Evolutionary conservation across 768 basidiomycete species (phyloP).

Genomic region (Amanita pseudoporphyria): DNA sequence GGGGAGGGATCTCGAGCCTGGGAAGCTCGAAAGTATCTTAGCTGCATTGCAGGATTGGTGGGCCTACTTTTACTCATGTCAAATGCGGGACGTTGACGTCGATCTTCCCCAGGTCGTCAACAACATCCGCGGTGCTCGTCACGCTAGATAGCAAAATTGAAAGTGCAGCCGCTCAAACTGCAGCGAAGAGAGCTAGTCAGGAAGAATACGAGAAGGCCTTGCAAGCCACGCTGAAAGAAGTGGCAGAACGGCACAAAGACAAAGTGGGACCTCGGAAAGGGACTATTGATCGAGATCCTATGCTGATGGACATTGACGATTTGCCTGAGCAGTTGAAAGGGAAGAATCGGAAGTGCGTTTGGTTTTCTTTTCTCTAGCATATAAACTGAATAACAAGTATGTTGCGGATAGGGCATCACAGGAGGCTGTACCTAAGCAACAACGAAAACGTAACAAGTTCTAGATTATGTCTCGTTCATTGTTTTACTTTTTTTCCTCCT

Average conservation of each 20-base stretch:
- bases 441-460: constrained; percentile 51
- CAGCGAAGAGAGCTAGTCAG: constrained; percentile 28
- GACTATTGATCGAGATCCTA: no score
- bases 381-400: neutral
- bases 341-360: no score
- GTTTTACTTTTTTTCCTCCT: no score
- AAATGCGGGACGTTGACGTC: no score
- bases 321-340: no score
- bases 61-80: constrained; percentile 16
- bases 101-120: no score
- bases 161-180: constrained; percentile 37
- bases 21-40: no score
- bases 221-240: no score
- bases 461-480: no score
- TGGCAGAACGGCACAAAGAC: constrained; percentile 60
- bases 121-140: no score
- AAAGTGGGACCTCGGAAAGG: constrained; percentile 25
- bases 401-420: constrained; percentile 37
- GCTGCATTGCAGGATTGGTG: constrained; percentile 66
- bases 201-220: no score
- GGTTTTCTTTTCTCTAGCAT: constrained; percentile 2
- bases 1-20: constrained; percentile 84
- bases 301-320: constrained; percentile 63
- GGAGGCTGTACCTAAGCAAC: constrained; percentile 31
- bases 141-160: constrained; percentile 66